Evolutionary conservation across 768 basidiomycete species (phyloP).

Genomic region (Lenzites betulinus): DNA sequence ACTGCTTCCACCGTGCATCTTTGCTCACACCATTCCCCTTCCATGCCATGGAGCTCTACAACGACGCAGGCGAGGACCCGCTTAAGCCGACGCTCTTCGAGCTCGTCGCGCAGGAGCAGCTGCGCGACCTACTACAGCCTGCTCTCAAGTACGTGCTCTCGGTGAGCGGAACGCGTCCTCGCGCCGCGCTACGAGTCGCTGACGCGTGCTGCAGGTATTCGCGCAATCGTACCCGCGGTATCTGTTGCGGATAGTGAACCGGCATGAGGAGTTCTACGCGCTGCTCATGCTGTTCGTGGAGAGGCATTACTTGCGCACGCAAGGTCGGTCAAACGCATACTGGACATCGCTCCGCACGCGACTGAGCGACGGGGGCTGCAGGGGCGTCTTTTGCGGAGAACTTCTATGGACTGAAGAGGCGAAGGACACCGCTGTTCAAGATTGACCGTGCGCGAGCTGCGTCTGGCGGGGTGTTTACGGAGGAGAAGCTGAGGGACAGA

Average conservation of each 20-base stretch:
- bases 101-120: slow-evolving; percentile 90
- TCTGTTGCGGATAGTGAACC: slow-evolving; percentile 85
- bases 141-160: slow-evolving; percentile 93
- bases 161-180: slow-evolving; percentile 48
- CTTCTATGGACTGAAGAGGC: slow-evolving; percentile 90
- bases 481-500: slow-evolving; percentile 62
- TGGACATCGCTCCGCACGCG: background rate
- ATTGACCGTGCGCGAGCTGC: slow-evolving; percentile 68
- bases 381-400: slow-evolving; percentile 95
- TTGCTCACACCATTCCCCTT: background rate
- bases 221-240: slow-evolving; percentile 95
- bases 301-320: slow-evolving; percentile 82
- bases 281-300: slow-evolving; percentile 88
- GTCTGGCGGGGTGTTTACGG: slow-evolving; percentile 61
- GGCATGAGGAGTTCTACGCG: slow-evolving; percentile 96
- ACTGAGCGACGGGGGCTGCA: slow-evolving; percentile 33
- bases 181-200: background rate
- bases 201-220: slow-evolving; percentile 63
- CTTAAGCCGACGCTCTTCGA: slow-evolving; percentile 87
- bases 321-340: slow-evolving; percentile 55
- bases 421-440: slow-evolving; percentile 70
- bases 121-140: slow-evolving; percentile 89
- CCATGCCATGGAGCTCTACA: slow-evolving; percentile 77
- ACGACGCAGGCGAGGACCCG: slow-evolving; percentile 70
- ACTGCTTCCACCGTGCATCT: background rate